Evolutionary conservation across 2,329 filamentous ascomycete genomes (phyloP), one percentile per base, ranked within the genome.

Genomic region (Byssoonygena ceratinophila): DNA sequence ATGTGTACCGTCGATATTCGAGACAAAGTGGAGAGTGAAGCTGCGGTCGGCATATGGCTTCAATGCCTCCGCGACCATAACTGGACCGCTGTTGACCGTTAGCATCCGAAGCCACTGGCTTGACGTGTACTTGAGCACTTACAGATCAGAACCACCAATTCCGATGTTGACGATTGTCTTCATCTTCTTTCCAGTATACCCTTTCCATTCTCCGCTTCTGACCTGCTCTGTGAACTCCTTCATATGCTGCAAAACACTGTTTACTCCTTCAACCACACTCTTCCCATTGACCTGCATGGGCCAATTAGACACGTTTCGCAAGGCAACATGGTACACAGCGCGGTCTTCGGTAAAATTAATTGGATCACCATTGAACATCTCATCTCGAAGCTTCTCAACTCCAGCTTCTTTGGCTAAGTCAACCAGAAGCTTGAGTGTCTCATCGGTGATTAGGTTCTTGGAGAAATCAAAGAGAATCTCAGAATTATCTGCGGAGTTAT

Each of bases 261-360:
- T 90, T 69, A 96, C 91, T 53, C 83, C 92, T 64, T 90, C 87
- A 69, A 96, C 91, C 64, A 98, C 92, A 67, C 94, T 91, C 73
- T 89, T 76, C 57, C 90, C 91, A 60, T 96, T 84, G 29, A 97
- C 92, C 72, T 87, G 68, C 80, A 84, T 82, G 45, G 76, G 82
- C 79, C 87, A 82, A 68, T 87, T 89, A 68, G 81, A 79, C 59
- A 89, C 83, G 70, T 98, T 98, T 69, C 92, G 85, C 66, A 98
- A 80, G 46, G 92, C 92, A 61, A 87, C 81, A 74, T 98, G 92
- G 76, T 94, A 94, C 59, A 98, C 92, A 59, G 92, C 92, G 59
- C 92, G 84, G 68, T 91, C 78, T 78, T 98, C 92, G 55, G 92
- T 98, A 75, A 96, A 96, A 81, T 98, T 98, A 78, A 98, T 97